phyloP scores from a whole-genome alignment of 75 land plant genomes.

The Sequoiadendron giganteum region DNA sequence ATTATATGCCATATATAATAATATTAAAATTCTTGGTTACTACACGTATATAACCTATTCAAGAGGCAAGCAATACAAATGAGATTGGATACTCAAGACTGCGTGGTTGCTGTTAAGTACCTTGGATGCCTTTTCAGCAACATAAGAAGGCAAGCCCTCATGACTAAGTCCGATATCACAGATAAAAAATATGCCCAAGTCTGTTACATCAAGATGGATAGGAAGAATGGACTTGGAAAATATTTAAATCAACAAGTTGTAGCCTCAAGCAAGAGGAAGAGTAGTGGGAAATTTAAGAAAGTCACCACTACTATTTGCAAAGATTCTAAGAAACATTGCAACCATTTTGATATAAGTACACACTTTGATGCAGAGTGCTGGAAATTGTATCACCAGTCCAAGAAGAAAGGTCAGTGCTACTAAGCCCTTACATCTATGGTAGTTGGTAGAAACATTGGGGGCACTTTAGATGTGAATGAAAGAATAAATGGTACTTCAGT shows the following conservation, averaged over 20 bases:
- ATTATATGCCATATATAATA: too few species aligned
- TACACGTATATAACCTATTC: too few species aligned
- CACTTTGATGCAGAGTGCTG: background rate
- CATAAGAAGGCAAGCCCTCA: background rate
- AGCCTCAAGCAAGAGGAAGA: background rate
- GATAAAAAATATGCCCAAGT: background rate
- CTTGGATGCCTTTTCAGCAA: background rate
- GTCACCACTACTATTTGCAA: background rate
- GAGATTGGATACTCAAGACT: background rate
- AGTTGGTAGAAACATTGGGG: background rate
- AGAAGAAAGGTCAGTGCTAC: background rate
- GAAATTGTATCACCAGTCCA: background rate
- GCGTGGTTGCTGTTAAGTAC: background rate
- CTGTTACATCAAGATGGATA: background rate
- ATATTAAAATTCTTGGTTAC: too few species aligned
- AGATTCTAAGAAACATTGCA: background rate
- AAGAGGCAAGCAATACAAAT: background rate
- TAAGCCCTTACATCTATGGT: background rate
- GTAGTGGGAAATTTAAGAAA: background rate
- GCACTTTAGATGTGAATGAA: background rate
- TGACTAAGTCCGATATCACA: background rate
- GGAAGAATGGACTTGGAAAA: background rate
- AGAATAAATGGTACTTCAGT: background rate
- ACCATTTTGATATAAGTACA: background rate
- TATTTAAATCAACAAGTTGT: background rate